Evolutionary conservation across 108 stramenopile genomes (phyloP).

Genomic region (Nitzschia putrida): DNA sequence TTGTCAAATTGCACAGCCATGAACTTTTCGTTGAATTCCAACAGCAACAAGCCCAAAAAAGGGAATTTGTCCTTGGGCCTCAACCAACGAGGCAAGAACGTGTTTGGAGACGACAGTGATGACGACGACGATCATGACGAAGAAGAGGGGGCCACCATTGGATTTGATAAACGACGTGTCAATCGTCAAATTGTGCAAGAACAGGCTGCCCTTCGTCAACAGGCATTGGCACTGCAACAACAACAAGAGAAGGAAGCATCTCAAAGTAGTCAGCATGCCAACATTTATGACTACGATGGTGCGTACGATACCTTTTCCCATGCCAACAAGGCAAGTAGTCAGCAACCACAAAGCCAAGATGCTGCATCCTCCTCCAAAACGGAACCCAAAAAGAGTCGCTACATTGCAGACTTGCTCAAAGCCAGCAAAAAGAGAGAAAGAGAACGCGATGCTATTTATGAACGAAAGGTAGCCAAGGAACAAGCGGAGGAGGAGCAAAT

Average conservation of each 20-base stretch:
- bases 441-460: conserved; percentile 68
- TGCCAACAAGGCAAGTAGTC: conserved; percentile 1
- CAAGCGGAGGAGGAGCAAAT: conserved; percentile 57
- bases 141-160: conserved; percentile 2
- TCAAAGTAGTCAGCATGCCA: neutral
- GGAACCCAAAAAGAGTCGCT: conserved; percentile 49
- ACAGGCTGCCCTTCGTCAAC: conserved; percentile 67
- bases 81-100: conserved; percentile 23
- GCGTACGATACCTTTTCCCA: conserved; percentile 57
- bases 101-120: conserved; percentile 31
- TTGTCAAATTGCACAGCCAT: neutral
- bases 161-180: conserved; percentile 33
- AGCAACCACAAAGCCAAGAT: neutral
- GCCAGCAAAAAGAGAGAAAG: conserved; percentile 54
- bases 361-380: neutral
- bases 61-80: conserved; percentile 17
- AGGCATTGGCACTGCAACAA: conserved; percentile 39
- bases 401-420: conserved; percentile 64
- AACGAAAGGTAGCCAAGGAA: conserved; percentile 67
- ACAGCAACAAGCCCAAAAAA: conserved; percentile 11
- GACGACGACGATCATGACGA: conserved; percentile 34
- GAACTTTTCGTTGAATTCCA: neutral
- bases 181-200: conserved; percentile 67
- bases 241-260: conserved; percentile 25
- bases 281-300: conserved; percentile 73